phyloP scores from a whole-genome alignment of 768 basidiomycete species.

The Auricularia sp. region DNA sequence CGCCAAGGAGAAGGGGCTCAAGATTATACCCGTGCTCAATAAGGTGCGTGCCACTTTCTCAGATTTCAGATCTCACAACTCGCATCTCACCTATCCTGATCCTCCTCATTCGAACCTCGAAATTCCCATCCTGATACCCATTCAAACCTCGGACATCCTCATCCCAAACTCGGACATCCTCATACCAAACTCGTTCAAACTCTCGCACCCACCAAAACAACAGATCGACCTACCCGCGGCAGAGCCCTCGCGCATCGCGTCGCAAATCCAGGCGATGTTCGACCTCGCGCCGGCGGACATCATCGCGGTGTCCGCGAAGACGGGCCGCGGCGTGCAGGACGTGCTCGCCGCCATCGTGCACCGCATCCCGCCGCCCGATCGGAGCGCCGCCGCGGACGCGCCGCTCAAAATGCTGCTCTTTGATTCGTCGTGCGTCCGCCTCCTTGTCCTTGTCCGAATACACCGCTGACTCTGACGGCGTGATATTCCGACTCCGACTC shows the following conservation, averaged over 20 bases:
- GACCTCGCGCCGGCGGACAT: constrained; percentile 68
- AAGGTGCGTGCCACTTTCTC: constrained; percentile 42
- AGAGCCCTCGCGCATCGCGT: constrained; percentile 67
- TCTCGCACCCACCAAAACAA: not conserved
- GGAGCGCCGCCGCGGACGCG: constrained; percentile 32
- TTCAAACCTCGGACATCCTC: too few species aligned
- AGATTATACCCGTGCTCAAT: constrained; percentile 85
- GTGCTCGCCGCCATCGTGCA: constrained; percentile 75
- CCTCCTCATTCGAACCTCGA: too few species aligned
- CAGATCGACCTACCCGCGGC: constrained; percentile 91
- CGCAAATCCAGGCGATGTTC: constrained; percentile 75
- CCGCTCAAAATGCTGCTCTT: constrained; percentile 82
- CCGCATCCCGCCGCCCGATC: constrained; percentile 68
- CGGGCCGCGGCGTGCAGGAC: constrained; percentile 69
- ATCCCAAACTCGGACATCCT: too few species aligned
- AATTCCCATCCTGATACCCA: too few species aligned
- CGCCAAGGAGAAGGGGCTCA: constrained; percentile 70
- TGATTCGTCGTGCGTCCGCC: constrained; percentile 66
- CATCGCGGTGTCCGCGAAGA: constrained; percentile 84
- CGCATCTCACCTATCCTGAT: too few species aligned
- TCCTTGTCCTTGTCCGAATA: too few species aligned
- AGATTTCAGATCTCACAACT: too few species aligned
- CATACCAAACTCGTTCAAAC: too few species aligned
- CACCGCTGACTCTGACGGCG: too few species aligned
- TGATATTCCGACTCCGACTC: too few species aligned